Evolutionary conservation across 306 rosid genomes (phyloP).

Genomic region (Morella rubra): DNA sequence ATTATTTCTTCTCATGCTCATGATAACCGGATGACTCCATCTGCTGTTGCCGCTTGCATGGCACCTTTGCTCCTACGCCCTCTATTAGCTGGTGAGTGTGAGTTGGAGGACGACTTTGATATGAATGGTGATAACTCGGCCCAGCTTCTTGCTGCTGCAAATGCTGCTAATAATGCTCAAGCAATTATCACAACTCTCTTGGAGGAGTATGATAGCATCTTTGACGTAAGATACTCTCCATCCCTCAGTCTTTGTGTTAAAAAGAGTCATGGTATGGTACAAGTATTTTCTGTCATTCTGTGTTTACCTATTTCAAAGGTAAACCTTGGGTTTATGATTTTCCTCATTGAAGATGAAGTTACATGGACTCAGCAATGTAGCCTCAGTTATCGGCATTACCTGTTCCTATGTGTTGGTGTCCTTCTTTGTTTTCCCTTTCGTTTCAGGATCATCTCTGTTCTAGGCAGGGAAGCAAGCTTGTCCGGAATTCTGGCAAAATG

Average conservation of each 20-base stretch:
- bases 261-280: conserved; percentile 12
- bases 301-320: conserved; percentile 19
- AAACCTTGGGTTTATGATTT: not conserved
- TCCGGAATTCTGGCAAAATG: not conserved
- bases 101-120: conserved; percentile 92
- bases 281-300: conserved; percentile 17
- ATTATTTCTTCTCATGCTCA: conserved; percentile 72
- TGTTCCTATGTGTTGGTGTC: not conserved
- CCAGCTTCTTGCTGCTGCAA: conserved; percentile 98
- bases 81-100: conserved; percentile 95
- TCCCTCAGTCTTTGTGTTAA: not conserved
- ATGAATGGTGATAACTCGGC: conserved; percentile 84
- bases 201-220: conserved; percentile 91
- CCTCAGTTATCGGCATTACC: not conserved
- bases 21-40: conserved; percentile 91
- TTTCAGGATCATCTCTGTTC: not conserved
- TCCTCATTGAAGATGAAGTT: not conserved
- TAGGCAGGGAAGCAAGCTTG: not conserved
- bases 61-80: conserved; percentile 98
- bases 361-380: conserved; percentile 4
- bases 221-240: conserved; percentile 66
- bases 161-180: conserved; percentile 98
- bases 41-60: conserved; percentile 99
- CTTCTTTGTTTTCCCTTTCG: not conserved
- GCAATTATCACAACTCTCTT: conserved; percentile 82